Evolutionary conservation across 202 grass and related monocot species (phyloP).

Genomic region (Zizania palustris): DNA sequence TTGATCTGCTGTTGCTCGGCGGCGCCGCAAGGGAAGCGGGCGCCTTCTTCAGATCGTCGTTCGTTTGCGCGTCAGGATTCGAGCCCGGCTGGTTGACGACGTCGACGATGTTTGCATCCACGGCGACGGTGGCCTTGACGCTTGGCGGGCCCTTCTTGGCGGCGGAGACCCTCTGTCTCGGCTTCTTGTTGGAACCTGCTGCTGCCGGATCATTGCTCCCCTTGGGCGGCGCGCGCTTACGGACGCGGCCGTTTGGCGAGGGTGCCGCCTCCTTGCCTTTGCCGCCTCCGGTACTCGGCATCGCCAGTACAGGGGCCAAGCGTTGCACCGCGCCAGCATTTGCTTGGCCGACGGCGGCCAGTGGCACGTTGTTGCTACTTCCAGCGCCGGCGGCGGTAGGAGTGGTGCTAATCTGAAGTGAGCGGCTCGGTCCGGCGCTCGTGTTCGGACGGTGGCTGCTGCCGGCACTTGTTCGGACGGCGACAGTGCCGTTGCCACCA

Average conservation of each 20-base stretch:
- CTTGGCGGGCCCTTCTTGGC: neutral
- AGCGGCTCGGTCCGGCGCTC: neutral
- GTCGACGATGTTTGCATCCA: neutral
- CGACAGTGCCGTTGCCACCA: neutral
- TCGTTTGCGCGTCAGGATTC: neutral
- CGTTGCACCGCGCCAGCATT: neutral
- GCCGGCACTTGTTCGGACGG: neutral
- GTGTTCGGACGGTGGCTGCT: neutral
- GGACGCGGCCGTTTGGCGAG: slow-evolving; percentile 7
- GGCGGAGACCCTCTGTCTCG: slow-evolving; percentile 3
- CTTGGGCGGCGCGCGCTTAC: slow-evolving; percentile 36
- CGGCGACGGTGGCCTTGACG: neutral
- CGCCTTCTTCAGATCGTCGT: slow-evolving; percentile 20
- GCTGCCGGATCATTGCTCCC: neutral
- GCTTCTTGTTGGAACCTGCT: slow-evolving; percentile 26
- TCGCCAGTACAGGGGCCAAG: slow-evolving; percentile 47
- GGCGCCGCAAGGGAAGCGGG: neutral
- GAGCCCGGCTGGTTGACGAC: neutral
- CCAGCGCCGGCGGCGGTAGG: neutral
- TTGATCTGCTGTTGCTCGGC: slow-evolving; percentile 15
- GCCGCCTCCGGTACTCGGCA: slow-evolving; percentile 27
- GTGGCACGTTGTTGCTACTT: neutral
- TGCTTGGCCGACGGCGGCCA: neutral
- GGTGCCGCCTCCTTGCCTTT: slow-evolving; percentile 21
- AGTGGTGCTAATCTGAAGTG: slow-evolving; percentile 28